A percentile compares a stretch with the other conserved stretches of the same genome.
Conservation (phyloP, 2,329 filamentous ascomycete genomes). For the Epichloe glyceriae region DNA sequence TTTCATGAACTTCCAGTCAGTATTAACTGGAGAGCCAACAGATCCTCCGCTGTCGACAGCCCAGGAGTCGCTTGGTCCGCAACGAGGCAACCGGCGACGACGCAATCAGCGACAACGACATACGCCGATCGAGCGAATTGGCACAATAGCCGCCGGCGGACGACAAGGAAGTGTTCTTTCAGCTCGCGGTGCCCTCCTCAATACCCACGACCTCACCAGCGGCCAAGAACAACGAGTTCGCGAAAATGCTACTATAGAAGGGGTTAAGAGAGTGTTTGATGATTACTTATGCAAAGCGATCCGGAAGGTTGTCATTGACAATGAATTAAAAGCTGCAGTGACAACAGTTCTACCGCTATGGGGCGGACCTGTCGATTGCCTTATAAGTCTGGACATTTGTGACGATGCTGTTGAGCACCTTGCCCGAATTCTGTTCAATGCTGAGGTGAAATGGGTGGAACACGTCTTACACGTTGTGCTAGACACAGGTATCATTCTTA, state of each 20-base stretch:
- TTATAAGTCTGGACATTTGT: background rate
- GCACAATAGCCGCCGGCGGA: background rate
- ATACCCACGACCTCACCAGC: background rate
- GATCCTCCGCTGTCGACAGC: no score
- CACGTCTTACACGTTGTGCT: no score
- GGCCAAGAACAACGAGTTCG: background rate
- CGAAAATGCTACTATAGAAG: background rate
- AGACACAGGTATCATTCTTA: no score
- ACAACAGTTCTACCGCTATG: background rate
- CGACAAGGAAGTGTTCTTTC: background rate
- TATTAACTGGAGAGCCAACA: no score
- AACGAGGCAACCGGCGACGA: no score
- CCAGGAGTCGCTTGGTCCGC: no score
- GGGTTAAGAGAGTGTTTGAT: background rate
- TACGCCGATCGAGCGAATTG: no score
- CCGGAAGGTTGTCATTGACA: background rate
- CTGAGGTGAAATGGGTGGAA: background rate
- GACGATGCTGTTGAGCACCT: background rate
- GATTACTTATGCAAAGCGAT: background rate
- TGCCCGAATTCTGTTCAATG: background rate
- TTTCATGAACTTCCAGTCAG: no score
- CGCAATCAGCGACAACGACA: no score
- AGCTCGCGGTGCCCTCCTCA: background rate
- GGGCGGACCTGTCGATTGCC: background rate
- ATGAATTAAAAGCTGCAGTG: background rate